Base-by-base conservation (phyloP, 1,284 basidiomycete species). In the Paramarasmius palmivorus region DNA sequence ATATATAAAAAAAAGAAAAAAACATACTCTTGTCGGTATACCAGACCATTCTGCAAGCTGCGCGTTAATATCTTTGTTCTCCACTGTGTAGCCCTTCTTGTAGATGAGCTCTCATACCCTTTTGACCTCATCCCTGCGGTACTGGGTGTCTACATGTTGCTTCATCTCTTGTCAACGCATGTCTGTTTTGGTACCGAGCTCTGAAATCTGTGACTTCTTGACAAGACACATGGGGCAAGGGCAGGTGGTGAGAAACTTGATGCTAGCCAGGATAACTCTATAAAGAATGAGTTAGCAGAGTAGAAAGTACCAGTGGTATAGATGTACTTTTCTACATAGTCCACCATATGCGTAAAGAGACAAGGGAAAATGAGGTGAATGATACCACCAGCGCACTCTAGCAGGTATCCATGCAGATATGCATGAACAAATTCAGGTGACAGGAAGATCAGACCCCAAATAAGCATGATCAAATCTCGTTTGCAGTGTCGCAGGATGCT, bases 261-360 rank as follows among this genome's bases (percentile, higher is more conserved):
- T 46, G 5, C 25, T 32, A 3, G 19, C 25, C 6, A 46, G 44
- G 9, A 46, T 15, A 9, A 46, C 25, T 46, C 44, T 46, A 8
- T n/a, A n/a, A n/a, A 7, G 29, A 4, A 17, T 6, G 6, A 7
- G 20, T 46, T 25, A 14, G 15, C 17, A 17, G 17, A 3, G 14
- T 26, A 46, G 5, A 29, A 46, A 4, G 9, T 4, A 26, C 10
- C 20, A 22, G 8, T 36, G 20, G 15, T 26, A 29, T 8, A 17
- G 3, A 26, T 25, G 17, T 46, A 46, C 44, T 46, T 46, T 46
- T 46, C 44, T 4, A 46, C 23, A 29, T 46, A 46, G 19, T 46
- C 44, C 17, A n/a, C 25, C 5, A 25, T 29, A 14, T 29, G n/a
- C 9, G 44, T 29, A 15, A 46, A 46, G 4, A 46, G 25, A 7